Conservation (phyloP, 768 basidiomycete genomes). For the Suillus americanus region DNA sequence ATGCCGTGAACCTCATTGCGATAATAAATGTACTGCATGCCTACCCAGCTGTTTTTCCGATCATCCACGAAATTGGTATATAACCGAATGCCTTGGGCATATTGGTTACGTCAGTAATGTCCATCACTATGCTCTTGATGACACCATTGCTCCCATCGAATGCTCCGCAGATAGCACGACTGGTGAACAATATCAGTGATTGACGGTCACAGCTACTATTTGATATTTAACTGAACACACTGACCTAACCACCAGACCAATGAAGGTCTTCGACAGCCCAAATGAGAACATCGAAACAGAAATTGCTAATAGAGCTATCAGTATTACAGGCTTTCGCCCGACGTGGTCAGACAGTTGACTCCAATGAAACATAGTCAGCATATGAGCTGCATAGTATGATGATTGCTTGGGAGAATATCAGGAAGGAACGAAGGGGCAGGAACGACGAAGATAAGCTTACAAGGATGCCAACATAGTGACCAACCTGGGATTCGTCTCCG, state of each 20-base stretch:
- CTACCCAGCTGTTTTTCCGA: slow-evolving; percentile 42
- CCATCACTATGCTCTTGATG: slow-evolving; percentile 45
- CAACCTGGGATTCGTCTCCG: slow-evolving; percentile 45
- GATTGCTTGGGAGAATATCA: slow-evolving; percentile 37
- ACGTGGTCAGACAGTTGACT: slow-evolving; percentile 48
- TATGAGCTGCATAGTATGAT: slow-evolving; percentile 47
- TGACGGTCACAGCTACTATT: neutral
- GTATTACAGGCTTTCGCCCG: slow-evolving; percentile 47
- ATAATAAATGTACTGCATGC: slow-evolving; percentile 19
- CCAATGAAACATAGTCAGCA: slow-evolving; percentile 47
- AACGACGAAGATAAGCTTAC: slow-evolving; percentile 27
- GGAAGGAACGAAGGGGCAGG: slow-evolving; percentile 29
- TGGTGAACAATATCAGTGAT: slow-evolving; percentile 11
- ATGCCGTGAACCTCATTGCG: neutral
- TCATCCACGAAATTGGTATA: slow-evolving; percentile 49
- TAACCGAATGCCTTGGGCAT: slow-evolving; percentile 50
- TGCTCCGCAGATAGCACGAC: slow-evolving; percentile 45
- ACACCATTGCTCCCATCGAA: slow-evolving; percentile 54
- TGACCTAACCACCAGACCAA: slow-evolving; percentile 42
- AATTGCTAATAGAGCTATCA: slow-evolving; percentile 43
- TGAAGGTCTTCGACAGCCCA: slow-evolving; percentile 47
- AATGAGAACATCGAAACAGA: slow-evolving; percentile 47
- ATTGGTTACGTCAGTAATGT: slow-evolving; percentile 38
- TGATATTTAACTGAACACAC: neutral
- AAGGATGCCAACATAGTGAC: slow-evolving; percentile 49